Evolutionary conservation across 371 early-diverging fungal species (phyloP), one percentile per base, ranked within the genome.

Genomic region (Mucor plumbeus): DNA sequence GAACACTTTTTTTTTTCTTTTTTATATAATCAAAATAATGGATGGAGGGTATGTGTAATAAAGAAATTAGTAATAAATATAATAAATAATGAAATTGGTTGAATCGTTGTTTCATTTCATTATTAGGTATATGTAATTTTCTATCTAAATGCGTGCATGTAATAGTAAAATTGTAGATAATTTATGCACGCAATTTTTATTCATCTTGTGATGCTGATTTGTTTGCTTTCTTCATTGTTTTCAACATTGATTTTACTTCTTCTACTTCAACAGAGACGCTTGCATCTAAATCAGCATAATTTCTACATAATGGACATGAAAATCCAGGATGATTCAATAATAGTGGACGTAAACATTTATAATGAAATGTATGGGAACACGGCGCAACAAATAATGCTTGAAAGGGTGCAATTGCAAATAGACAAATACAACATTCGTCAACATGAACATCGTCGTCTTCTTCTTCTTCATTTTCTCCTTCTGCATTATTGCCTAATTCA

Each of bases 311-410:
- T n/a, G 97, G 97, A 75, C 97, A 97, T 65, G 86, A 86, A 77
- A 97, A 96, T 63, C 92, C 92, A 7, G 94, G 87, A 64, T 87
- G 80, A 40, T 83, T 72, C 7, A 44, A 56, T 17, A 81, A 70
- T 38, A 96, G 72, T 0, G 91, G 87, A 48, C 88, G 87, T 63
- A 93, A 87, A 76, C 97, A 97, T 74, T 95, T 96, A 83, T 91
- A 97, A 75, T 97, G 97, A 83, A 92, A 97, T 60, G 92, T 92
- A 70, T 97, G 97, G 7, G 95, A 95, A 71, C 97, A 97, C 4
- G 97, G 97, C 13, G 96, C 92, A 21, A 96, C 87, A 79, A 97
- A 97, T 57, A 97, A 85, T n/a, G 96, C 94, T 79, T 97, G 97
- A 75, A 91, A 92, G 13, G 95, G 93, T 0, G 90, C 90, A 67